Conservation (phyloP, 1,139 yeast species). For the Kodamaea arcana region DNA sequence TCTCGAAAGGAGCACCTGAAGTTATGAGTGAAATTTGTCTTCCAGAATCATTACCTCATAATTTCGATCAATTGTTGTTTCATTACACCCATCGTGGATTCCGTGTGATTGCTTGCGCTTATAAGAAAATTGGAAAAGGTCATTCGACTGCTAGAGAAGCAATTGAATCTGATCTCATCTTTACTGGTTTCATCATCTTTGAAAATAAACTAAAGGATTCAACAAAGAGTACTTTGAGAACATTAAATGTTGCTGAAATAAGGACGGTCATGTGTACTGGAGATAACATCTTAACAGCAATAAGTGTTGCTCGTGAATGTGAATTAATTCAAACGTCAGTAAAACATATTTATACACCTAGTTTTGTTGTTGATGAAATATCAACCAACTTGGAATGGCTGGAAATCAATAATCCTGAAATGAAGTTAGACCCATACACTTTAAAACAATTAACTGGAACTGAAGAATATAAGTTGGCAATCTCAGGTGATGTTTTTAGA, state of each 20-base stretch:
- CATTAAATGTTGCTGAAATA: slow-evolving; percentile 61
- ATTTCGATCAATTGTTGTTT: slow-evolving; percentile 71
- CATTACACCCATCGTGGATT: slow-evolving; percentile 90
- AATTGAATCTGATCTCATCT: slow-evolving; percentile 64
- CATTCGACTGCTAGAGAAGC: slow-evolving; percentile 47
- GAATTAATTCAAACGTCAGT: slow-evolving; percentile 49
- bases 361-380: slow-evolving; percentile 37
- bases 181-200: slow-evolving; percentile 85
- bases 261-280: slow-evolving; percentile 97
- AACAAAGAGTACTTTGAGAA: slow-evolving; percentile 57
- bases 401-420: slow-evolving; percentile 54
- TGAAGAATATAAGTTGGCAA: slow-evolving; percentile 62
- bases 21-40: slow-evolving; percentile 79
- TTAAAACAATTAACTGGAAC: slow-evolving; percentile 43
- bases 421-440: slow-evolving; percentile 57
- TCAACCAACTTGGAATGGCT: slow-evolving; percentile 41
- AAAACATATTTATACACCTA: slow-evolving; percentile 64
- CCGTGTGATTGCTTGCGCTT: slow-evolving; percentile 93
- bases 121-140: slow-evolving; percentile 40
- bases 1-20: slow-evolving; percentile 97
- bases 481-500: slow-evolving; percentile 90
- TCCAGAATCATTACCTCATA: slow-evolving; percentile 63
- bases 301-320: slow-evolving; percentile 88
- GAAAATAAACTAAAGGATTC: slow-evolving; percentile 81
- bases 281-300: slow-evolving; percentile 89